phyloP scores from a whole-genome alignment of 2,329 filamentous ascomycete genomes.

The Botrytis squamosa region DNA sequence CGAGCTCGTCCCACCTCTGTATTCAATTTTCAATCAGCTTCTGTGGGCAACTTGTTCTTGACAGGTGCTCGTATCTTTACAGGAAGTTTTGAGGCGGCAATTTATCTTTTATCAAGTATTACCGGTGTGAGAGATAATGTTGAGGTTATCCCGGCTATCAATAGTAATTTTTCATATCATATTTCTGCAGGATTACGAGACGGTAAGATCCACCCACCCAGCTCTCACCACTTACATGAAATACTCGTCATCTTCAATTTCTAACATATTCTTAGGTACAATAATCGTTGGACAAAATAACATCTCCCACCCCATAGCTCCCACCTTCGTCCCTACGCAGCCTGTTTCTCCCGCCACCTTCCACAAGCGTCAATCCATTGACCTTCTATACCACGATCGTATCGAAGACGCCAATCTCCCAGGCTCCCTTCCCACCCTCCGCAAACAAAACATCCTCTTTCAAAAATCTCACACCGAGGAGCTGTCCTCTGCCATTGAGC shows the following conservation, averaged over 20 bases:
- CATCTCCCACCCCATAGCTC: conserved; percentile 70
- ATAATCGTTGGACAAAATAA: conserved; percentile 85
- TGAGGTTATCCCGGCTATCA: conserved; percentile 82
- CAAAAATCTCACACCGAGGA: conserved; percentile 74
- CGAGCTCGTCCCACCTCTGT: conserved; percentile 68
- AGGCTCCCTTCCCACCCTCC: conserved; percentile 74
- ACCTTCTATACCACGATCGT: conserved; percentile 57
- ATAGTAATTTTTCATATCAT: conserved; percentile 93
- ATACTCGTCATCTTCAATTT: neutral
- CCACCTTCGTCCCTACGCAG: conserved; percentile 26
- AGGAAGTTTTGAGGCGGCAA: conserved; percentile 87
- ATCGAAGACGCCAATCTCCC: conserved; percentile 80
- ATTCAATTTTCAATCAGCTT: conserved; percentile 75
- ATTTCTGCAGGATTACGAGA: conserved; percentile 81
- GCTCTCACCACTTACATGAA: neutral
- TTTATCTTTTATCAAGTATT: conserved; percentile 84
- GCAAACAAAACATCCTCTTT: conserved; percentile 79
- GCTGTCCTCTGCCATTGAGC: conserved; percentile 71
- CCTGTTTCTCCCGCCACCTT: conserved; percentile 25
- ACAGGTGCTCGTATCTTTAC: conserved; percentile 87
- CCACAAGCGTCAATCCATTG: conserved; percentile 34
- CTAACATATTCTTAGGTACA: conserved; percentile 1
- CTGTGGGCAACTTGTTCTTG: conserved; percentile 76
- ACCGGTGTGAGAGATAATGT: conserved; percentile 78
- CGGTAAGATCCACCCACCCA: conserved; percentile 48